Percentiles rank a stretch among this genome's conserved stretches.
Conservation (phyloP, 2,329 filamentous ascomycete species). For the Colletotrichum noveboracense region DNA sequence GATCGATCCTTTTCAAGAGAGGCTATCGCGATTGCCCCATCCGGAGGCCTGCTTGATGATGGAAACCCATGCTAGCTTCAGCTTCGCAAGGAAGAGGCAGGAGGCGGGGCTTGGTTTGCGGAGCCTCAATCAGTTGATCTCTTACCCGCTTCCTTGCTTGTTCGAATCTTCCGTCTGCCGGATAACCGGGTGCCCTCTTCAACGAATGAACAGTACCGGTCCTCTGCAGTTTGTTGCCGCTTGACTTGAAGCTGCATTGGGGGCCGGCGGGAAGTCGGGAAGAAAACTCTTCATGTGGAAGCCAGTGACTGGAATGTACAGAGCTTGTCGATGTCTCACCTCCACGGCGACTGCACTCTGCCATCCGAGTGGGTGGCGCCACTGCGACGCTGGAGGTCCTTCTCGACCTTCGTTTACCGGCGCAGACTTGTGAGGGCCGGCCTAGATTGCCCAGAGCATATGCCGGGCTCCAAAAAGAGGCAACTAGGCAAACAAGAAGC, state of each 20-base stretch:
- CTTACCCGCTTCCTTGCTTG: background rate
- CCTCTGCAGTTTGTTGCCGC: background rate
- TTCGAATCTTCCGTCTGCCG: background rate
- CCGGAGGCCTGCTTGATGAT: background rate
- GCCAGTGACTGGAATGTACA: conserved; percentile 5
- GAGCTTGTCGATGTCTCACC: conserved; percentile 10
- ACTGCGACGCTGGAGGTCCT: background rate
- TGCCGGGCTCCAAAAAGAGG: background rate
- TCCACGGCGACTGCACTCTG: conserved; percentile 13
- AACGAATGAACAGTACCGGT: background rate
- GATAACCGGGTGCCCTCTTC: background rate
- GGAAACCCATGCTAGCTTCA: background rate
- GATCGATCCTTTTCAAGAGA: background rate
- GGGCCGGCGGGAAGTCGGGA: background rate
- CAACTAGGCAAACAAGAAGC: background rate
- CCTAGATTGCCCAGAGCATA: background rate
- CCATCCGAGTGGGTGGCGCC: conserved; percentile 2
- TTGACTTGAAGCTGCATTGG: background rate
- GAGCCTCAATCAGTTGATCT: background rate
- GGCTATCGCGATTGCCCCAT: background rate
- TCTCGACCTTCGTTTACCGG: background rate
- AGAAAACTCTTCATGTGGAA: conserved; percentile 14
- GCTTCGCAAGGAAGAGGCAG: background rate
- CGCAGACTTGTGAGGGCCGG: background rate
- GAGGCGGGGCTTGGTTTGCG: background rate